Conservation (phyloP, 2,329 filamentous ascomycete genomes). For the Ophiostoma novo-ulmi region DNA sequence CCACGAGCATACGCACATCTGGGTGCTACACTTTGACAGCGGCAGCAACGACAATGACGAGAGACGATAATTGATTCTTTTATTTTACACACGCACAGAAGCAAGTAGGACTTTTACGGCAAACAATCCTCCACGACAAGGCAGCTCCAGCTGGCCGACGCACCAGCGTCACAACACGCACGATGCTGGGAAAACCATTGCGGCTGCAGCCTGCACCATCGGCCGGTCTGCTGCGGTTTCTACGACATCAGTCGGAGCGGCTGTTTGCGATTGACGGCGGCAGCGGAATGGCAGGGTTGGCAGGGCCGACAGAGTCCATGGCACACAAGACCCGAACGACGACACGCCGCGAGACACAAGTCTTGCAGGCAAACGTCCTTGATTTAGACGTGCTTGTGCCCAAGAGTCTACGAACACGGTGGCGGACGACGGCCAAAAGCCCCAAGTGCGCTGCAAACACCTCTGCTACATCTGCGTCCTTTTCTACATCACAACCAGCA, state of each 20-base stretch:
- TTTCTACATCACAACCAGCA: slow-evolving; percentile 22
- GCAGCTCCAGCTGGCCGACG: not conserved
- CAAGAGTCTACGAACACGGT: slow-evolving; percentile 26
- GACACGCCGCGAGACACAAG: not conserved
- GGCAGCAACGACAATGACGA: not conserved
- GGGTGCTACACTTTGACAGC: not conserved
- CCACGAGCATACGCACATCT: not conserved
- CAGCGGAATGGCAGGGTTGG: slow-evolving; percentile 7
- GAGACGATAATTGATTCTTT: not conserved
- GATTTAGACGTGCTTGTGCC: slow-evolving; percentile 31
- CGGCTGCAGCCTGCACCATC: slow-evolving; percentile 44
- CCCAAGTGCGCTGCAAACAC: not conserved
- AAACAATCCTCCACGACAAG: not conserved
- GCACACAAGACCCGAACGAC: not conserved
- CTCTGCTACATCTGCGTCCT: not conserved
- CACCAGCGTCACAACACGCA: not conserved
- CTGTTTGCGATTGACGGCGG: slow-evolving; percentile 39
- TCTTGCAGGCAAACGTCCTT: slow-evolving; percentile 24
- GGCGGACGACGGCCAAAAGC: not conserved
- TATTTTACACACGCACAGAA: not conserved
- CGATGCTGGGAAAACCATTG: slow-evolving; percentile 17
- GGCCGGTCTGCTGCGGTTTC: slow-evolving; percentile 61
- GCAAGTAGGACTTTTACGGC: not conserved
- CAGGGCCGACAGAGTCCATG: not conserved
- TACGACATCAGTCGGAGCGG: slow-evolving; percentile 64